phyloP scores from a whole-genome alignment of 495 filamentous ascomycete genomes.

The Neurospora hispaniola region DNA sequence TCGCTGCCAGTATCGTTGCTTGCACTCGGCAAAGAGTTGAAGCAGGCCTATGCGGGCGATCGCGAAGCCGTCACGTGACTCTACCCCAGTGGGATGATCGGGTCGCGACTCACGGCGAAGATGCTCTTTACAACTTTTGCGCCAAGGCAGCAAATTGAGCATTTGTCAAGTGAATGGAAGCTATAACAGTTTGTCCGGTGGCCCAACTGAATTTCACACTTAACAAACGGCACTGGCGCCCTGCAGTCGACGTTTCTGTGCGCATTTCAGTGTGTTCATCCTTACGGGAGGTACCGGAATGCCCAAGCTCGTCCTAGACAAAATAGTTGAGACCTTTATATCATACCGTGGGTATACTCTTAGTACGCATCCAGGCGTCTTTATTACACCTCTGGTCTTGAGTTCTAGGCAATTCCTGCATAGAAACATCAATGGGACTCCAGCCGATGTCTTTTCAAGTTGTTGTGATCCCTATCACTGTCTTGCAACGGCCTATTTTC shows the following conservation, averaged over 20 bases:
- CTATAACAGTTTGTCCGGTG: neutral
- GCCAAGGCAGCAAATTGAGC: neutral
- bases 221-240: neutral
- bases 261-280: neutral
- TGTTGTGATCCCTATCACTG: too few species aligned
- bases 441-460: too few species aligned
- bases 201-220: neutral
- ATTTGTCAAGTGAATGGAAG: neutral
- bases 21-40: constrained; percentile 19
- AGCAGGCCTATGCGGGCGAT: constrained; percentile 8
- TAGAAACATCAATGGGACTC: too few species aligned
- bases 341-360: too few species aligned
- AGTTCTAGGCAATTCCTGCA: too few species aligned
- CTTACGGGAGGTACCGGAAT: neutral
- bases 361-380: too few species aligned
- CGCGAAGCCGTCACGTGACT: constrained; percentile 21
- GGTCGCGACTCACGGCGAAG: neutral
- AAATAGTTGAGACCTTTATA: too few species aligned
- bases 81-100: neutral
- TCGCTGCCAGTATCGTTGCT: constrained; percentile 28
- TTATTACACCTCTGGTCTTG: too few species aligned
- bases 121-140: neutral
- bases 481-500: too few species aligned
- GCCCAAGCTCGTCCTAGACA: too few species aligned
- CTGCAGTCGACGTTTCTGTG: neutral